phyloP scores from a whole-genome alignment of 768 basidiomycete genomes.

The Lyophyllum semitale region DNA sequence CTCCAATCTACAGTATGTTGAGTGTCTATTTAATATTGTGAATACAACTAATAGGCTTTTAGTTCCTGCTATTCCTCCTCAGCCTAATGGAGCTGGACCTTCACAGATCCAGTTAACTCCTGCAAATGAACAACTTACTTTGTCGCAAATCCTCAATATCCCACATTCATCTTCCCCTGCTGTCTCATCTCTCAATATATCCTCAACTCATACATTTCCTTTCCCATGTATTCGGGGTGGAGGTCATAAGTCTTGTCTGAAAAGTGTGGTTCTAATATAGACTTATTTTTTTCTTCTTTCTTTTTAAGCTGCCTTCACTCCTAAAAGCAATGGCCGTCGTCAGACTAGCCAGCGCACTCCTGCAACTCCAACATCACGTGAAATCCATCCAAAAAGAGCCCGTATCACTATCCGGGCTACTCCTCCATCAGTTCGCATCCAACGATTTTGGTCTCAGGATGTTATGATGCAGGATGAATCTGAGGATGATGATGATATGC shows the following conservation, averaged over 20 bases:
- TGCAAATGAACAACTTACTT: neutral
- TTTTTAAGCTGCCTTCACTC: neutral
- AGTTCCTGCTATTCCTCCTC: neutral
- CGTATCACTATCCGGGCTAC: slow-evolving; percentile 1
- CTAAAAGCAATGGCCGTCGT: neutral
- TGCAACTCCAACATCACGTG: neutral
- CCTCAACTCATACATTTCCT: neutral
- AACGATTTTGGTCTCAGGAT: neutral
- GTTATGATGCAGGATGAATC: neutral
- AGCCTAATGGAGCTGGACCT: neutral
- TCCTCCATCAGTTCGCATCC: slow-evolving; percentile 2
- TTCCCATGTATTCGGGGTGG: neutral
- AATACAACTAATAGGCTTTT: neutral
- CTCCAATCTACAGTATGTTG: neutral
- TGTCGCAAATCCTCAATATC: slow-evolving; percentile 1
- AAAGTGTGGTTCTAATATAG: neutral
- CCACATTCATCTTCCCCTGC: neutral
- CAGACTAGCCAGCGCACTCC: neutral
- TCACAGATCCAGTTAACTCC: slow-evolving; percentile 1
- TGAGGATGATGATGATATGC: slow-evolving; percentile 6
- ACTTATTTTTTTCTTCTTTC: neutral
- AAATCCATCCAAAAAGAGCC: neutral
- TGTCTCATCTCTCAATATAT: neutral
- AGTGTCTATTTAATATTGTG: neutral
- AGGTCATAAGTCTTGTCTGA: neutral